phyloP scores from a whole-genome alignment of 495 filamentous ascomycete species.

The Penicillium verhagenii region DNA sequence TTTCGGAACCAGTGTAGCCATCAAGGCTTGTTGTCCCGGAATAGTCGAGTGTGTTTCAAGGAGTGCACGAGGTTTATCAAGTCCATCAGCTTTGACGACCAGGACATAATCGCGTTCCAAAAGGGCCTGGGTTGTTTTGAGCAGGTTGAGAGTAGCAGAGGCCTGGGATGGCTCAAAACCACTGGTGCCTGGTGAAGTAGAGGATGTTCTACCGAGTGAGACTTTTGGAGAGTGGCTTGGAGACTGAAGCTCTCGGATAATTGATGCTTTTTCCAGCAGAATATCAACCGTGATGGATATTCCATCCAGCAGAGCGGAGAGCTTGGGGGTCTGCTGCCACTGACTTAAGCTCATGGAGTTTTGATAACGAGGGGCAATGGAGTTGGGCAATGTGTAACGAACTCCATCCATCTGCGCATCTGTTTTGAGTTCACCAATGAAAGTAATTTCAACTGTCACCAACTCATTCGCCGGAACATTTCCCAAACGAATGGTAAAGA shows the following conservation, averaged over 20 bases:
- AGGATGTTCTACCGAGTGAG: slow-evolving; percentile 56
- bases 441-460: slow-evolving; percentile 16
- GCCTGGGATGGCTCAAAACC: slow-evolving; percentile 54
- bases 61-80: slow-evolving; percentile 56
- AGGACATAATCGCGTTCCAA: slow-evolving; percentile 49
- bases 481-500: slow-evolving; percentile 16
- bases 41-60: slow-evolving; percentile 62
- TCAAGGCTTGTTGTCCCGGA: slow-evolving; percentile 59
- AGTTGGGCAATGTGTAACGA: slow-evolving; percentile 14
- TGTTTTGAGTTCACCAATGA: slow-evolving; percentile 17
- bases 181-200: slow-evolving; percentile 22
- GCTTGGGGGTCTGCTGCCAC: neutral
- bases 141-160: slow-evolving; percentile 52
- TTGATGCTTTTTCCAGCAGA: slow-evolving; percentile 51
- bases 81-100: slow-evolving; percentile 54
- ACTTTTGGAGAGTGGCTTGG: slow-evolving; percentile 68
- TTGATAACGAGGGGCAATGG: slow-evolving; percentile 20
- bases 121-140: slow-evolving; percentile 2
- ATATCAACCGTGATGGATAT: slow-evolving; percentile 62
- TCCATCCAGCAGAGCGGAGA: slow-evolving; percentile 23
- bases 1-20: slow-evolving; percentile 66
- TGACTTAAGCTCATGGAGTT: neutral
- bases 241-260: slow-evolving; percentile 59
- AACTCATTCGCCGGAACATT: slow-evolving; percentile 15
- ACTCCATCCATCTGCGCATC: slow-evolving; percentile 16